Evolutionary conservation across 1,284 basidiomycete genomes (phyloP).

Genomic region (Omphalotus olearius): DNA sequence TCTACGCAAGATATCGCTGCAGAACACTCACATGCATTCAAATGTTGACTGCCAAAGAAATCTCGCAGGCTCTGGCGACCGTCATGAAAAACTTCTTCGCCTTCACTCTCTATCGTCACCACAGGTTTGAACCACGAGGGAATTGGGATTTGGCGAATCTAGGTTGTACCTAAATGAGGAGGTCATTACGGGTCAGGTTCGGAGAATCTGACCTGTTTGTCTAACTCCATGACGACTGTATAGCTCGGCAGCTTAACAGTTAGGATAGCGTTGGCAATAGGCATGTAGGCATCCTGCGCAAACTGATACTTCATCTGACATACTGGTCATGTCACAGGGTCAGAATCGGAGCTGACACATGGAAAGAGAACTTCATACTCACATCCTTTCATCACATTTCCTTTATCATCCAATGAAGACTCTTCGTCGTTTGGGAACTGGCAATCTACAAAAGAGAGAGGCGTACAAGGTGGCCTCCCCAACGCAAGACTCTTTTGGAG

Average conservation of each 20-base stretch:
- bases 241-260: constrained; percentile 38
- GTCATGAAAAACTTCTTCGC: constrained; percentile 33
- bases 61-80: constrained; percentile 18
- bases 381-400: constrained; percentile 38
- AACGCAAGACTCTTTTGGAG: constrained; percentile 43
- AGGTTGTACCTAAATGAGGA: neutral
- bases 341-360: neutral
- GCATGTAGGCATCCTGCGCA: constrained; percentile 31
- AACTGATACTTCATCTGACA: constrained; percentile 36
- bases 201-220: constrained; percentile 16
- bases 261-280: constrained; percentile 38
- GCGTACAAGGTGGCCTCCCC: constrained; percentile 40
- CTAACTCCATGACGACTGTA: constrained; percentile 38
- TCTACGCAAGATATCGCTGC: constrained; percentile 6
- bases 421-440: constrained; percentile 44
- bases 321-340: too few relatives aligned
- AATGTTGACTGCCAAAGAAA: too few relatives aligned
- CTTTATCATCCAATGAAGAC: constrained; percentile 29
- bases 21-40: too few relatives aligned
- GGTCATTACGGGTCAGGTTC: too few relatives aligned
- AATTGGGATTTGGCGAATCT: constrained; percentile 22
- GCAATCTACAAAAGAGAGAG: constrained; percentile 42
- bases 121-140: constrained; percentile 36
- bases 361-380: constrained; percentile 15
- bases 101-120: constrained; percentile 28